Conservation (phyloP, 108 stramenopile species). For the Nannochloropsis gaditana region DNA sequence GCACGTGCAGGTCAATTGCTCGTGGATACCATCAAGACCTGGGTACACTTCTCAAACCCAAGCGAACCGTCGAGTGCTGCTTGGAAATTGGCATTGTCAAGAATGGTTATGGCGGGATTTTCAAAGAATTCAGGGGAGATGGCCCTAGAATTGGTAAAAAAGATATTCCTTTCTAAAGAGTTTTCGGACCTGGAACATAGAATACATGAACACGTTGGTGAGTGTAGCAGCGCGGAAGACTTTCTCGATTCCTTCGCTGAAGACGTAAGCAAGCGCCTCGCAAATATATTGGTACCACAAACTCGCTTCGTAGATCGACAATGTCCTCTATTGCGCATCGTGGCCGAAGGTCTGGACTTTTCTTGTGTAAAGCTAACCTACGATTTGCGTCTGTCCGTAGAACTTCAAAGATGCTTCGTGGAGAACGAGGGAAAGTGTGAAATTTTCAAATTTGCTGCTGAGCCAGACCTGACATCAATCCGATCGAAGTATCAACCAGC, state of each 20-base stretch:
- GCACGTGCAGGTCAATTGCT: not conserved
- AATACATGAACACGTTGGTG: not conserved
- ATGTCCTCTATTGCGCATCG: not conserved
- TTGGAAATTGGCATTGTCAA: not conserved
- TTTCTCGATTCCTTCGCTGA: not conserved
- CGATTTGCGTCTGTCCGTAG: not conserved
- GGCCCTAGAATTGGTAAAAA: not conserved
- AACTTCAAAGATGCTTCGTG: not conserved
- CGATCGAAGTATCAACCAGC: not conserved
- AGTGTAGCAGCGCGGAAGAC: not conserved
- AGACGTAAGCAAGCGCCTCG: not conserved
- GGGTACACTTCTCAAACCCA: not conserved
- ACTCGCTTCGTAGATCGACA: not conserved
- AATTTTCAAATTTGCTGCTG: not conserved
- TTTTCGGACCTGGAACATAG: not conserved
- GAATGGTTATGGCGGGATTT: not conserved
- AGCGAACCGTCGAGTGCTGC: not conserved
- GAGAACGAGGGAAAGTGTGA: not conserved
- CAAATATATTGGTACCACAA: not conserved
- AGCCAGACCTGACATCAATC: too few species aligned
- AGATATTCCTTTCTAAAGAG: not conserved
- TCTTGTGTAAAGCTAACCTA: not conserved
- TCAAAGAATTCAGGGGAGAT: not conserved
- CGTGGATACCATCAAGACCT: not conserved
- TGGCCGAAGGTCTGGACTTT: not conserved